phyloP scores from a whole-genome alignment of 805 yeast species.

The Sugiyamaella boreocaroliniensis region DNA sequence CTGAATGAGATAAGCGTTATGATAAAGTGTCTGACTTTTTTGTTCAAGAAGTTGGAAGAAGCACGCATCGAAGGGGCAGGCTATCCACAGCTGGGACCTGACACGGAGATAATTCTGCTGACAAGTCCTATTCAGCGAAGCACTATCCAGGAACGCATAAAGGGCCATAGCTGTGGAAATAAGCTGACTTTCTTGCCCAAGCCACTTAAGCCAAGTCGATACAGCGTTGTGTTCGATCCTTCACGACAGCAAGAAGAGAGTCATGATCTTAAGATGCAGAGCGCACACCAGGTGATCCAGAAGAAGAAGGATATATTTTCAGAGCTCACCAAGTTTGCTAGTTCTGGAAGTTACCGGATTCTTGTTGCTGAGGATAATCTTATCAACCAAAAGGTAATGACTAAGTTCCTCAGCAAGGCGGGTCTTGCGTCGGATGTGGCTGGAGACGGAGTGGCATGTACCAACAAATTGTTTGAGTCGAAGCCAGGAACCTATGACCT shows the following conservation, averaged over 20 bases:
- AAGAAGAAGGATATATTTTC: constrained; percentile 20
- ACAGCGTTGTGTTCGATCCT: constrained; percentile 24
- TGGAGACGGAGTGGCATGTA: constrained; percentile 29
- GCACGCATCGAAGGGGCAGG: not conserved
- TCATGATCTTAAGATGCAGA: constrained; percentile 21
- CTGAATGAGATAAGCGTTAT: constrained; percentile 19
- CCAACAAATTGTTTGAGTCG: constrained; percentile 18
- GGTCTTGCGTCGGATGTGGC: constrained; percentile 28
- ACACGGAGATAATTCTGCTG: constrained; percentile 10
- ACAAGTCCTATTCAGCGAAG: constrained; percentile 20
- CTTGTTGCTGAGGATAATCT: constrained; percentile 87
- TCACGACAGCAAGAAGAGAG: constrained; percentile 16
- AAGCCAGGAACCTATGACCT: constrained; percentile 22
- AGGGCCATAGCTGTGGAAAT: not conserved
- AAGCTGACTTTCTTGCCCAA: constrained; percentile 18
- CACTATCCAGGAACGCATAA: constrained; percentile 9
- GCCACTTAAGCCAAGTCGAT: constrained; percentile 23
- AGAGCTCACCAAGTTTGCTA: constrained; percentile 17
- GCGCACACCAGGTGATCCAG: constrained; percentile 17
- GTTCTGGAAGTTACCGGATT: constrained; percentile 30
- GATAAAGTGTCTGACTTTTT: constrained; percentile 12
- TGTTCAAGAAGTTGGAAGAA: constrained; percentile 3
- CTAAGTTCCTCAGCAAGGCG: constrained; percentile 28
- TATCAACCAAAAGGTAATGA: constrained; percentile 86
- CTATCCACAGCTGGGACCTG: not conserved